Evolutionary conservation across 768 basidiomycete genomes (phyloP), one percentile per base, ranked within the genome.

Genomic region (Pulveroboletus sp.): DNA sequence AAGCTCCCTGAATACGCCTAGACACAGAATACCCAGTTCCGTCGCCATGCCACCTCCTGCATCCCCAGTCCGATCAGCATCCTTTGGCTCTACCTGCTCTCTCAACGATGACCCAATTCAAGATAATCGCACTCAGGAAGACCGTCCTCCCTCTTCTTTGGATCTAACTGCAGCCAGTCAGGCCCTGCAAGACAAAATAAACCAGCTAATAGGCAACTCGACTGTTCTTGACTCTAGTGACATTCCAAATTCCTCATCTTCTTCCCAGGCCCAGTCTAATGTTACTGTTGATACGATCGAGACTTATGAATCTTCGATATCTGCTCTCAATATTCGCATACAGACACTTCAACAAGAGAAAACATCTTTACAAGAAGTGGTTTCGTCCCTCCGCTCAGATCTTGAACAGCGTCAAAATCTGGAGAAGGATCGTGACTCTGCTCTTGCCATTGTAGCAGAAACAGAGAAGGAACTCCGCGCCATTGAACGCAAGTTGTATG

Each of bases 1-100:
- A 43, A 48, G 65, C 17, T 68, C 72, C 13, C 48, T 72, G 16
- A 66, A 62, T 51, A 85, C 84, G 11, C 82, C 85, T 37, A 77
- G 85, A 25, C 76, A 79, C 13, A 76, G 87, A 43, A 62, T 88
- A 51, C 85, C 87, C 25, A 87, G 86, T 57, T 73, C 77, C n/a
- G 66, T 87, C 23, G 82, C 86, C 7, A 90, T 91, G 89, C 89
- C 87, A 3, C 89, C 88, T 3, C 88, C 88, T 16, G 72, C 83
- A 1, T 87, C 86, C 12, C 87, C 87, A 7, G 66, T 63, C 16
- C 61, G 60, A 45, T 61, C 64, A 6, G 50, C 60, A n/a, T 58
- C 65, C 1, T 60, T 73, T 38, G 61, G 66, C 16, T 62, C 71
- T 16, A 69, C 73, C 3, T 64, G 69, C 20, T 75, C 73, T 17